phyloP scores from a whole-genome alignment of 2,329 filamentous ascomycete species.

The Tetracladium maxilliforme region DNA sequence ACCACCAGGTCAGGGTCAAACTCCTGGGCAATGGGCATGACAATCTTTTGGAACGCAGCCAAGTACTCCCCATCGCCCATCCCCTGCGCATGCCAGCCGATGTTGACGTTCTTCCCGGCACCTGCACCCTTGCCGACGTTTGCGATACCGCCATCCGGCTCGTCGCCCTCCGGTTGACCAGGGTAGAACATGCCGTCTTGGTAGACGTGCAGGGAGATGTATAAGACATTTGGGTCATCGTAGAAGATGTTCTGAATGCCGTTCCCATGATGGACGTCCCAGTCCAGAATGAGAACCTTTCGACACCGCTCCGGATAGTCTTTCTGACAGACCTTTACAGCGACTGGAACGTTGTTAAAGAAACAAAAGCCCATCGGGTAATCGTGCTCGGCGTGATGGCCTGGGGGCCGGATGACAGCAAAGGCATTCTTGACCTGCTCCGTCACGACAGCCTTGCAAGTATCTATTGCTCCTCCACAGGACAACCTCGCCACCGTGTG shows the following conservation, averaged over 20 bases:
- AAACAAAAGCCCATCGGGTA: slow-evolving; percentile 88
- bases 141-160: slow-evolving; percentile 45
- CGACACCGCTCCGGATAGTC: slow-evolving; percentile 69
- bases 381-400: slow-evolving; percentile 84
- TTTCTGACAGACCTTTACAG: slow-evolving; percentile 72
- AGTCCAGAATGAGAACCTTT: slow-evolving; percentile 87
- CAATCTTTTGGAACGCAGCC: slow-evolving; percentile 85
- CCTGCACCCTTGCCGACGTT: slow-evolving; percentile 40
- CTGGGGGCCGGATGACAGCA: slow-evolving; percentile 86
- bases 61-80: slow-evolving; percentile 98
- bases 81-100: slow-evolving; percentile 51
- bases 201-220: slow-evolving; percentile 90
- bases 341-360: slow-evolving; percentile 95
- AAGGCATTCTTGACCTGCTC: slow-evolving; percentile 87
- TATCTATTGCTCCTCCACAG: slow-evolving; percentile 88
- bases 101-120: slow-evolving; percentile 49
- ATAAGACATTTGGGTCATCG: slow-evolving; percentile 83
- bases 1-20: slow-evolving; percentile 93
- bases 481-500: slow-evolving; percentile 72
- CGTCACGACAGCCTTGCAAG: slow-evolving; percentile 76
- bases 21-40: slow-evolving; percentile 91
- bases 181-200: slow-evolving; percentile 78
- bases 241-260: slow-evolving; percentile 96
- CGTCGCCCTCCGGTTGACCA: slow-evolving; percentile 42
- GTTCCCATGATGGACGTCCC: slow-evolving; percentile 75